Evolutionary conservation across 1,139 yeast genomes (phyloP).

Genomic region (Lizanozyma gosingica): DNA sequence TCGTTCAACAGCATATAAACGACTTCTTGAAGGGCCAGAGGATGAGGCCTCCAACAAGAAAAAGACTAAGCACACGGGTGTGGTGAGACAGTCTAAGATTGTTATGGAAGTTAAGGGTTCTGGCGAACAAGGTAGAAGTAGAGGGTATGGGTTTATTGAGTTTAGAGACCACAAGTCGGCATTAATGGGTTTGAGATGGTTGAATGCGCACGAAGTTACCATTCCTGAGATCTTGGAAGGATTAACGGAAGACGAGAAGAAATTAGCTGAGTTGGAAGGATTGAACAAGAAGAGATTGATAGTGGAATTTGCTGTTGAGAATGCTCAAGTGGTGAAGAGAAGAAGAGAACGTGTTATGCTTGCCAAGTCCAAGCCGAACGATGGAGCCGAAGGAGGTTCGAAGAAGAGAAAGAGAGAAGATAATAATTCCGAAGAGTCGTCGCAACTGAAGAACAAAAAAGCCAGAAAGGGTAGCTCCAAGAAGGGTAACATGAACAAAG

Average conservation of each 20-base stretch:
- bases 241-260: constrained; percentile 58
- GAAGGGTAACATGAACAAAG: constrained; percentile 43
- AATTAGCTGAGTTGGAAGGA: constrained; percentile 43
- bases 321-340: constrained; percentile 87
- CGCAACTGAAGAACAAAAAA: constrained; percentile 11
- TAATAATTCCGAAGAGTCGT: constrained; percentile 10
- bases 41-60: constrained; percentile 17
- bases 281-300: constrained; percentile 65
- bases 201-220: constrained; percentile 85
- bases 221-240: constrained; percentile 65
- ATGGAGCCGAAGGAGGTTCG: constrained; percentile 10
- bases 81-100: constrained; percentile 87
- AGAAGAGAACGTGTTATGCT: constrained; percentile 56
- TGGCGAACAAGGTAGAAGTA: constrained; percentile 80
- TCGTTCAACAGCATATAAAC: constrained; percentile 65
- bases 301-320: constrained; percentile 93
- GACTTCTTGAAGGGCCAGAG: constrained; percentile 24
- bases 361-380: constrained; percentile 35
- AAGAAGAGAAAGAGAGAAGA: constrained; percentile 18
- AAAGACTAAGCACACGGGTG: constrained; percentile 73
- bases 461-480: constrained; percentile 17
- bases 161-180: constrained; percentile 90
- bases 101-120: constrained; percentile 87
- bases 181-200: constrained; percentile 94
- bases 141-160: constrained; percentile 96